A percentile compares a stretch with the other conserved stretches of the same genome.
Conservation (phyloP, 2,329 filamentous ascomycete genomes). For the Colletotrichum shisoi region DNA sequence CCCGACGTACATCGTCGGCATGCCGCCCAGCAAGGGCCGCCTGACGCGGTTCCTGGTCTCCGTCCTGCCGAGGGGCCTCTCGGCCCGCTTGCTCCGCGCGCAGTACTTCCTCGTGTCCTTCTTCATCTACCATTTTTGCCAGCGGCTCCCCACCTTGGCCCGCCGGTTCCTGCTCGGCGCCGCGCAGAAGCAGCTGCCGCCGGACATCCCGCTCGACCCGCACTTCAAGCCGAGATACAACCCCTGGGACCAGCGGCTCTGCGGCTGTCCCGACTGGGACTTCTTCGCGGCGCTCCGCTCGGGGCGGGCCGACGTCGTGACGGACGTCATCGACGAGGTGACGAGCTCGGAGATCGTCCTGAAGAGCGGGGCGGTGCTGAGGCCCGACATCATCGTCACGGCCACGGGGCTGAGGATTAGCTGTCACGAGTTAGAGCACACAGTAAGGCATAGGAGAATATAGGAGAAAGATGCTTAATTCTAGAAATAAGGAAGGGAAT, state of each 20-base stretch:
- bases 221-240: conserved; percentile 64
- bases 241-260: conserved; percentile 74
- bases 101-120: conserved; percentile 50
- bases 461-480: too few species aligned
- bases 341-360: conserved; percentile 56
- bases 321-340: conserved; percentile 56
- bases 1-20: conserved; percentile 66
- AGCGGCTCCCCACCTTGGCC: conserved; percentile 27
- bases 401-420: conserved; percentile 68
- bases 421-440: too few species aligned
- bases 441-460: too few species aligned
- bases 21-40: conserved; percentile 54
- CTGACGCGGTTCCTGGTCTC: conserved; percentile 49
- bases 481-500: too few species aligned
- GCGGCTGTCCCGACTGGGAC: conserved; percentile 60
- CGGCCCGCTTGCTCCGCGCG: conserved; percentile 58
- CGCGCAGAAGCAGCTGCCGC: conserved; percentile 58
- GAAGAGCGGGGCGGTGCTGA: conserved; percentile 53
- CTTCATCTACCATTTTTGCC: conserved; percentile 46
- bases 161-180: conserved; percentile 48
- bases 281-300: conserved; percentile 54
- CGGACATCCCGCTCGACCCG: conserved; percentile 56
- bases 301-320: conserved; percentile 54
- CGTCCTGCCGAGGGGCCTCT: conserved; percentile 54
- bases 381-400: conserved; percentile 69